Base-by-base conservation (phyloP, 208 protist genomes). In the Leishmania arabica region DNA sequence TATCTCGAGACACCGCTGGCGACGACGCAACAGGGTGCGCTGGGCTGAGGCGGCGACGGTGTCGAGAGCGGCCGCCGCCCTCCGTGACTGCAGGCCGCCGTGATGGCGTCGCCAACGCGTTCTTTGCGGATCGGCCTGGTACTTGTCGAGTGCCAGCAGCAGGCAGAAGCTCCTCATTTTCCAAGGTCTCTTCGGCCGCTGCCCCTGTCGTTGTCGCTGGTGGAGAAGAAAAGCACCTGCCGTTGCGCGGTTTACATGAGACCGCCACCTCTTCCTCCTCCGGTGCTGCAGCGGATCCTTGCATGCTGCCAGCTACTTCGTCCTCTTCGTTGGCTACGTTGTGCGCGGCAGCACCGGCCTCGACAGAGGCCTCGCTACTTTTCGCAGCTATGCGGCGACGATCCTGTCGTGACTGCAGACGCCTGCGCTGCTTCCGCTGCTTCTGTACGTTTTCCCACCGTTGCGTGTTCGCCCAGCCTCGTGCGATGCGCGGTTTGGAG, bases 31-130 rank as follows among this genome's bases (percentile, higher is more conserved):
- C 42, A 13, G 37, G 68, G 68, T 72, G 68, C 31, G 68, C 68
- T 72, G 68, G 68, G 3, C 68, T 72, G 24, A 72, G 68, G 68
- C 37, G 40, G 42, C 68, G 68, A 72, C 68, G 68, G 42, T 72
- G 68, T 47, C 37, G 68, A 49, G 68, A 51, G 42, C 68, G 68
- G 24, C 27, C 27, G 68, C 68, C 68, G 42, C 68, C 42, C 37
- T 72, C 40, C 68, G 21, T 72, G 68, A 42, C 68, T 21, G 19
- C 42, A 47, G 42, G 68, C 6, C 68, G 15, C 42, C 68, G 40
- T 49, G 68, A 72, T n/a, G 45, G 42, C 9, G 19, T 31, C 68
- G 40, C 40, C 24, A 31, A 53, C 24, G 9, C 6, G 17, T 72
- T 34, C 68, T 53, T 53, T 47, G 0, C 68, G 45, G 68, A 72